Conservation (phyloP, 108 stramenopile genomes). For the Nannochloropsis gaditana region DNA sequence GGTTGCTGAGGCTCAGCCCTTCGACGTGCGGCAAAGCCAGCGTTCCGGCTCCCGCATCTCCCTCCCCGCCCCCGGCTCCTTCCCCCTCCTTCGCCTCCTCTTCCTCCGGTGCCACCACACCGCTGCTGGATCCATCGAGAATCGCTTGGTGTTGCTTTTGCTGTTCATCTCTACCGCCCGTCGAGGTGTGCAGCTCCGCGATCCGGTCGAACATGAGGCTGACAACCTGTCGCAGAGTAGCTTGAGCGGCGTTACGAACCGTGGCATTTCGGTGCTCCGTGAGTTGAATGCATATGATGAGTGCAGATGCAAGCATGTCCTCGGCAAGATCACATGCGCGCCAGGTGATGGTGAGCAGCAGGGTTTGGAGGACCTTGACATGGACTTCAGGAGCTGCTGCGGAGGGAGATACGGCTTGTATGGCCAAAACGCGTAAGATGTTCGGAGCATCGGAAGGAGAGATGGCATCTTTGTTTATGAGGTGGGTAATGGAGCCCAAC, state of each 20-base stretch:
- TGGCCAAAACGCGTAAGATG: constrained; percentile 18
- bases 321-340: constrained; percentile 41
- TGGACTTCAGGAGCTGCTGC: constrained; percentile 2
- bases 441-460: constrained; percentile 44
- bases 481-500: constrained; percentile 51
- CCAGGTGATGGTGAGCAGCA: constrained; percentile 45
- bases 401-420: neutral
- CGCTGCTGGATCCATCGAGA: neutral
- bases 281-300: constrained; percentile 36
- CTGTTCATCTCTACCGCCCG: neutral
- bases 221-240: constrained; percentile 36
- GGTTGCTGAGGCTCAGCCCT: neutral
- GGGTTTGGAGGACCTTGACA: constrained; percentile 29
- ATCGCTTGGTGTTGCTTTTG: neutral
- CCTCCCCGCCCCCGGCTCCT: neutral
- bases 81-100: neutral
- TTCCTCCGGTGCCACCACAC: neutral
- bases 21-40: neutral
- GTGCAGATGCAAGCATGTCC: constrained; percentile 37
- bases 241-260: constrained; percentile 37
- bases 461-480: constrained; percentile 49
- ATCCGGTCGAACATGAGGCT: constrained; percentile 36
- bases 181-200: constrained; percentile 22
- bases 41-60: neutral
- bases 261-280: constrained; percentile 36